These are phyloP conservation scores for Didymella arachidicola DNA, from an alignment of 2,329 filamentous ascomycete genomes.

Conservation along the genomic window DNA sequence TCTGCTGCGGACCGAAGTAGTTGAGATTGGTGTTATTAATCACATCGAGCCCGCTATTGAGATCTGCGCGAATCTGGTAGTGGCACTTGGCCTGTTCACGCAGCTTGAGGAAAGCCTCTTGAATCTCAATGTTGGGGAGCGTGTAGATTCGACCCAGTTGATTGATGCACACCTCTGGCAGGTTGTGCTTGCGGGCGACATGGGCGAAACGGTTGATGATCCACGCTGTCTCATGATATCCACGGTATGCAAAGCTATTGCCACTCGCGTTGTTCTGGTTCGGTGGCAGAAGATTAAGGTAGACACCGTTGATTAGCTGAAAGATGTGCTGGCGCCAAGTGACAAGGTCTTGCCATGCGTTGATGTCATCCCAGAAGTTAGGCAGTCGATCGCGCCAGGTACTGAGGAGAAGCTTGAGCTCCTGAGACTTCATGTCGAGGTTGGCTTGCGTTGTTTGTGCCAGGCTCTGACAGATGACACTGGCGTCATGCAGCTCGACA, in stretches of 20 bases:
- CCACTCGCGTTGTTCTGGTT: conserved; percentile 79
- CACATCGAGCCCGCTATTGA: conserved; percentile 92
- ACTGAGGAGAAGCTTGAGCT: conserved; percentile 90
- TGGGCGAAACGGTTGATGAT: conserved; percentile 99
- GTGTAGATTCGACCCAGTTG: conserved; percentile 98
- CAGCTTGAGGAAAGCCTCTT: conserved; percentile 97
- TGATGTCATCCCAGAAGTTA: conserved; percentile 99
- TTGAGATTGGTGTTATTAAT: conserved; percentile 99
- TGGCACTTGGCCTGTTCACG: conserved; percentile 99
- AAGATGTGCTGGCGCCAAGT: conserved; percentile 99
- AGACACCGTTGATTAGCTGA: conserved; percentile 93
- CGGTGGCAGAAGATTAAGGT: conserved; percentile 82
- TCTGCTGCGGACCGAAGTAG: conserved; percentile 95
- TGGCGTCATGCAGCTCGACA: conserved; percentile 96
- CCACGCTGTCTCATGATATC: conserved; percentile 99
- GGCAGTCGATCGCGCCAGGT: conserved; percentile 96
- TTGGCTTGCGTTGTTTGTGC: conserved; percentile 83
- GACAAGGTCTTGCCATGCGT: conserved; percentile 98
- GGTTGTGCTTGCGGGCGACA: conserved; percentile 93
- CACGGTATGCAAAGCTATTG: conserved; percentile 94
- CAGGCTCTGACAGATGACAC: conserved; percentile 92
- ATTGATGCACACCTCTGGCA: conserved; percentile 96
- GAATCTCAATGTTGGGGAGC: conserved; percentile 98
- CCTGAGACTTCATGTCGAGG: conserved; percentile 91
- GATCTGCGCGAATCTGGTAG: conserved; percentile 92